Base-by-base conservation (phyloP, 2,329 filamentous ascomycete genomes). In the Aspergillus proliferans region DNA sequence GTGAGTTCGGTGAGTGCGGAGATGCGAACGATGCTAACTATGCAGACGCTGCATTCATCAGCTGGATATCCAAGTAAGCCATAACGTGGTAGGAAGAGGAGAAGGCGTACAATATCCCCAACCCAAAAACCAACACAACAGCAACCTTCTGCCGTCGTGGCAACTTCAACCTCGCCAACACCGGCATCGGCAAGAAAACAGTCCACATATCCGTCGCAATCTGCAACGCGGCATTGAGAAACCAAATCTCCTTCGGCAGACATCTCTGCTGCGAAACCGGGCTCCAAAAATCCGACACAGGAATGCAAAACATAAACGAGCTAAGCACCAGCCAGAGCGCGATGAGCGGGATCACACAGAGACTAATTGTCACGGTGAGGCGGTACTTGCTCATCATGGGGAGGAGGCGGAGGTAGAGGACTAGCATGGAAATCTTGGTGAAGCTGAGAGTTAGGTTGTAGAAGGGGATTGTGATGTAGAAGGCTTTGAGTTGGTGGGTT, bases 331-430 rank as follows among this genome's bases (percentile, higher is more conserved):
- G 61, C 61, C 62, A 68, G 0, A 66, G 47, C 26, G 55, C 46
- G 18, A 67, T 50, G 7, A 58, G 52, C 3, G 44, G 50, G 38
- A 66, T 52, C 5, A 53, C 19, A 24, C 47, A 15, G 19, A 53
- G 56, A 12, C 54, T 53, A 7, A 50, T n/a, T 7, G 15, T n/a
- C 8, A 36, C 34, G 3, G 34, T 9, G 21, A 59, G 47, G 1
- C 55, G 52, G 36, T 65, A 62, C 14, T 7, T n/a, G 21, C 46
- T 55, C 0, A 47, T 39, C 34, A n/a, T 36, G 2, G 53, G 50
- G 47, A 70, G 70, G 30, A 69, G 60, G 12, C 66, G 63, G 33
- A 56, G 33, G 49, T 61, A 68, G 34, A 69, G 56, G n/a, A 62
- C 41, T 1, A 65, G 41, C 22, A 63, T 57, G 4, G 67, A 69